Evolutionary conservation across 768 basidiomycete genomes (phyloP).

Genomic region (Daedalea quercina): DNA sequence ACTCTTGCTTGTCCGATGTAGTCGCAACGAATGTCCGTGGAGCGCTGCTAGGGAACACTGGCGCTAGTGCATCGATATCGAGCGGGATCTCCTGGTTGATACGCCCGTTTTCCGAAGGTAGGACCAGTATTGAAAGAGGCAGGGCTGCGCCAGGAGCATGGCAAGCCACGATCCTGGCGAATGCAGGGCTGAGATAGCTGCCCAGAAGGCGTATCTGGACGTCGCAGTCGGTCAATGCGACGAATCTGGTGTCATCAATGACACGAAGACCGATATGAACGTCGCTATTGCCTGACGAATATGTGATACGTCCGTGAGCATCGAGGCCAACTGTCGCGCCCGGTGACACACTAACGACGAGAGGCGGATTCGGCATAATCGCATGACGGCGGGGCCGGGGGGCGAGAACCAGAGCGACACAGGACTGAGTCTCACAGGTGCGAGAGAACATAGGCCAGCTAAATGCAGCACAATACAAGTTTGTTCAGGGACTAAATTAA

Average conservation of each 20-base stretch:
- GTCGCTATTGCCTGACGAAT: background rate
- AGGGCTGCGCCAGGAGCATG: background rate
- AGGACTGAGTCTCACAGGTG: background rate
- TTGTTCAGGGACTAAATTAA: background rate
- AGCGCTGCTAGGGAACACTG: background rate
- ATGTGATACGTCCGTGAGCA: background rate
- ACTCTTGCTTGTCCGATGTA: background rate
- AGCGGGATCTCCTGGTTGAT: background rate
- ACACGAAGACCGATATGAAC: background rate
- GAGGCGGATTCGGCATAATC: conserved; percentile 7
- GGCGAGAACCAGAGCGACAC: conserved; percentile 6
- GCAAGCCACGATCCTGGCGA: background rate
- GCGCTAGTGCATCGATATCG: background rate
- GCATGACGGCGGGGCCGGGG: conserved; percentile 7
- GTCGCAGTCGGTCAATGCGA: background rate
- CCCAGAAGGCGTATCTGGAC: background rate
- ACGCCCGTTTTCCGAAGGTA: background rate
- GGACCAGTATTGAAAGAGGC: background rate
- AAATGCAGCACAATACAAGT: background rate
- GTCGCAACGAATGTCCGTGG: background rate
- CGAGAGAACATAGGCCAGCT: conserved; percentile 14
- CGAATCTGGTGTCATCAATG: background rate
- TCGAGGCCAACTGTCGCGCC: conserved; percentile 8
- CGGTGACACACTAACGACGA: conserved; percentile 10
- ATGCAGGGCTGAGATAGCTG: background rate